These are phyloP conservation scores for Phytopythium kandeliae DNA, from an alignment of 352 stramenopile genomes.

Conservation along the genomic window DNA sequence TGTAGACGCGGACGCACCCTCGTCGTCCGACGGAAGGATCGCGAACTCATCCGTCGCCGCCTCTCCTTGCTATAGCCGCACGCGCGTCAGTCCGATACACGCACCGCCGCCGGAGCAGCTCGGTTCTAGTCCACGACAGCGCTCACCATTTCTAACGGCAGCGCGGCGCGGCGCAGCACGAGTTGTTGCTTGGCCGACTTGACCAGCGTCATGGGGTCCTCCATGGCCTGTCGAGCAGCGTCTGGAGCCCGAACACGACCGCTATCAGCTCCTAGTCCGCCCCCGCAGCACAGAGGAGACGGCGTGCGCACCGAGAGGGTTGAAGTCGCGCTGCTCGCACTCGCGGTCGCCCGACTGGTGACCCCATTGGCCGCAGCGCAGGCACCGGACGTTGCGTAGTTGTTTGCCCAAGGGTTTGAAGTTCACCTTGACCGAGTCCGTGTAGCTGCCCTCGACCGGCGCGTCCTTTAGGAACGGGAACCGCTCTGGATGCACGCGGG, in stretches of 20 bases:
- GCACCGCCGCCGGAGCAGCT: not conserved
- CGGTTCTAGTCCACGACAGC: not conserved
- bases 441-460: conserved; percentile 82
- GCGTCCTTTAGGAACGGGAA: conserved; percentile 89
- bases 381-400: conserved; percentile 80
- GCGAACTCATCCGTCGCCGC: conserved; percentile 32
- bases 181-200: conserved; percentile 56
- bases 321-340: conserved; percentile 65
- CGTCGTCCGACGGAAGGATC: conserved; percentile 68
- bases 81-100: not conserved
- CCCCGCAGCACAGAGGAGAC: too few species aligned
- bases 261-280: too few species aligned
- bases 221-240: conserved; percentile 53
- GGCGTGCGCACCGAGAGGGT: conserved; percentile 66
- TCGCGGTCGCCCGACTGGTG: conserved; percentile 83
- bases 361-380: conserved; percentile 78
- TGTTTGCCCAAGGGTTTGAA: conserved; percentile 84
- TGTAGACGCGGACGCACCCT: conserved; percentile 7
- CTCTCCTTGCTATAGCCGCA: conserved; percentile 15
- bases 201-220: conserved; percentile 72
- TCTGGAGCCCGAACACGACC: too few species aligned
- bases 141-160: conserved; percentile 66
- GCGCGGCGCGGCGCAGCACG: conserved; percentile 39
- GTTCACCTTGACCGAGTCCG: conserved; percentile 75
- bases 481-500: conserved; percentile 28